Conservation (phyloP, 148 eudicot genomes). For the Camellia japonica region DNA sequence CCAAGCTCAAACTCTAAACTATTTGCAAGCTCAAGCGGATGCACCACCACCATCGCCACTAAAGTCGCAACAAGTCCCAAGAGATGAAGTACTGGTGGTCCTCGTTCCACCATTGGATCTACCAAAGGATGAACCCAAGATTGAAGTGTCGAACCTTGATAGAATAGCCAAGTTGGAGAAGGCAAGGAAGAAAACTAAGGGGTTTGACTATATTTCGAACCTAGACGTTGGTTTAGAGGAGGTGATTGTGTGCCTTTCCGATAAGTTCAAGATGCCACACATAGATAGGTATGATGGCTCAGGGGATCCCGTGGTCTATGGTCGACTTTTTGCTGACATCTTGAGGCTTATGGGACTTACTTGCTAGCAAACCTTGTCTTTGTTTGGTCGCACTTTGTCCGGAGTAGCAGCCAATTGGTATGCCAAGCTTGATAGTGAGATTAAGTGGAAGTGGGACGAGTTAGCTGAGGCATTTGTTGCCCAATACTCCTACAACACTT, state of each 20-base stretch:
- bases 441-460: not conserved
- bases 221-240: not conserved
- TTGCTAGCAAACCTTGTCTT: too few relatives aligned
- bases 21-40: not conserved
- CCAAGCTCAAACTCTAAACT: not conserved
- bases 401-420: too few relatives aligned
- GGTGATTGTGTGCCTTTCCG: not conserved
- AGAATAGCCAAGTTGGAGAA: not conserved
- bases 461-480: too few relatives aligned
- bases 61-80: not conserved
- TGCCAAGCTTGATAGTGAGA: not conserved
- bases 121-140: not conserved
- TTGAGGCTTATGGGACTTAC: too few relatives aligned
- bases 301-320: too few relatives aligned
- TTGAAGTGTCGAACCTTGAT: not conserved
- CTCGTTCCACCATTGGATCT: not conserved
- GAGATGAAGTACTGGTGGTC: not conserved
- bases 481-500: not conserved
- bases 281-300: too few relatives aligned
- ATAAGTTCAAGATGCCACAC: too few relatives aligned
- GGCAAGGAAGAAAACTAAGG: not conserved
- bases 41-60: not conserved
- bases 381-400: not conserved
- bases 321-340: too few relatives aligned
- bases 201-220: too few relatives aligned